Conservation (phyloP, 192 early-diverging fungal genomes). For the Phlyctochytrium arcticum region DNA sequence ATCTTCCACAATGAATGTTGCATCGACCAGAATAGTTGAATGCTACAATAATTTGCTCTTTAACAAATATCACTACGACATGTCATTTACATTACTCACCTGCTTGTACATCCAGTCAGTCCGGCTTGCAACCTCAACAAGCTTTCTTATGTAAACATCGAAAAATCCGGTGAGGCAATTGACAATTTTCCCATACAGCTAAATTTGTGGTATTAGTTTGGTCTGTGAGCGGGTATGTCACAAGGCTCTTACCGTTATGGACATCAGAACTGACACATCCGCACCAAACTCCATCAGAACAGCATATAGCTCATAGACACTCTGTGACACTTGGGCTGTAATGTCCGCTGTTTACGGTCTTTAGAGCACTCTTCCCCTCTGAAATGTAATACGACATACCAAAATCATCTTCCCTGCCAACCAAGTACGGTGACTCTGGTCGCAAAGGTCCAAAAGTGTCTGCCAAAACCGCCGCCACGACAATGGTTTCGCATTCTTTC, state of each 20-base stretch:
- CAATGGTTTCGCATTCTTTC: constrained; percentile 51
- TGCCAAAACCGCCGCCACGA: constrained; percentile 61
- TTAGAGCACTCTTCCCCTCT: neutral
- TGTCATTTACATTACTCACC: constrained; percentile 17
- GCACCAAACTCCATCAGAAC: constrained; percentile 68
- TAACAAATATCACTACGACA: neutral
- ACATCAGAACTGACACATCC: constrained; percentile 67
- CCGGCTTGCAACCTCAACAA: constrained; percentile 49
- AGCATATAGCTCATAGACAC: constrained; percentile 65
- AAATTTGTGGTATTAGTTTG: neutral
- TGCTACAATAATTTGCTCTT: neutral
- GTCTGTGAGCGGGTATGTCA: no score
- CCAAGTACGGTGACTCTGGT: constrained; percentile 11
- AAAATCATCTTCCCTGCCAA: constrained; percentile 8
- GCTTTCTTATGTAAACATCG: constrained; percentile 55
- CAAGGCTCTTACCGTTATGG: constrained; percentile 54
- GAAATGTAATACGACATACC: constrained; percentile 1
- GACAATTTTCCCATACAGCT: constrained; percentile 72
- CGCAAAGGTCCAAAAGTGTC: constrained; percentile 63
- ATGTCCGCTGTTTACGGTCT: constrained; percentile 13
- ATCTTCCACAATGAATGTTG: constrained; percentile 53
- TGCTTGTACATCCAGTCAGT: constrained; percentile 42
- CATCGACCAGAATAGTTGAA: constrained; percentile 39
- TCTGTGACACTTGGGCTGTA: constrained; percentile 46
- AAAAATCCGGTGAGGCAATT: constrained; percentile 60